These are phyloP conservation scores for Nasturtium officinale DNA, from an alignment of 345 rosid genomes.

Conservation along the genomic window DNA sequence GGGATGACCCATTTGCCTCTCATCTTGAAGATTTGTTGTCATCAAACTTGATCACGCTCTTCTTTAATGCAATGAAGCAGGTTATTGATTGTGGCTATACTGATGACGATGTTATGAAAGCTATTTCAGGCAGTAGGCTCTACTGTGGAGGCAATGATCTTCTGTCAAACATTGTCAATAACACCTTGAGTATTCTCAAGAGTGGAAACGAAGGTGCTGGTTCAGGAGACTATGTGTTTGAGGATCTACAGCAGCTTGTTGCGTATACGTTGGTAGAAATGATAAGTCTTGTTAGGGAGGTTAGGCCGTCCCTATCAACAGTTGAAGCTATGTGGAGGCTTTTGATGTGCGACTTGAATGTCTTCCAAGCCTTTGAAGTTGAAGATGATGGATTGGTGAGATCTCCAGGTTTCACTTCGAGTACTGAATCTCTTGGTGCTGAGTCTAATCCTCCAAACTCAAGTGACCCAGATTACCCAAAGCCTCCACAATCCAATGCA, in stretches of 20 bases:
- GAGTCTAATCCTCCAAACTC: conserved; percentile 58
- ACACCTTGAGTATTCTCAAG: conserved; percentile 64
- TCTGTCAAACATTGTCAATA: conserved; percentile 54
- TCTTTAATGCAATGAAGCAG: conserved; percentile 48
- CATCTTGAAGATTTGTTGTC: conserved; percentile 73
- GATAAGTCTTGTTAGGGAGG: conserved; percentile 83
- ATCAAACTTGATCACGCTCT: conserved; percentile 43
- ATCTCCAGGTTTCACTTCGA: conserved; percentile 44
- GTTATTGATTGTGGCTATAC: conserved; percentile 52
- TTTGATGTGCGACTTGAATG: conserved; percentile 93
- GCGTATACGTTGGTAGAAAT: conserved; percentile 78
- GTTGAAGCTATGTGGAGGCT: conserved; percentile 99
- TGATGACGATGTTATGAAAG: conserved; percentile 48
- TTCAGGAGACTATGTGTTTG: conserved; percentile 46
- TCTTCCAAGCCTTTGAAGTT: conserved; percentile 93
- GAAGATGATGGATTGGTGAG: conserved; percentile 62
- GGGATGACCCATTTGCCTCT: conserved; percentile 82
- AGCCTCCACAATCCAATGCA: conserved; percentile 49
- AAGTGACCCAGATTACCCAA: conserved; percentile 42
- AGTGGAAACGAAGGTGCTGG: conserved; percentile 54
- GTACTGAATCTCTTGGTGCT: conserved; percentile 53
- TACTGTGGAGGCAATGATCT: conserved; percentile 52
- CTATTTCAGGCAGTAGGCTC: conserved; percentile 48
- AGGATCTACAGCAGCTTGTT: conserved; percentile 59
- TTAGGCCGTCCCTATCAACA: conserved; percentile 80